A percentile compares a stretch with the other conserved stretches of the same genome.
phyloP scores from a whole-genome alignment of 345 rosid species.

The Angophora floribunda region DNA sequence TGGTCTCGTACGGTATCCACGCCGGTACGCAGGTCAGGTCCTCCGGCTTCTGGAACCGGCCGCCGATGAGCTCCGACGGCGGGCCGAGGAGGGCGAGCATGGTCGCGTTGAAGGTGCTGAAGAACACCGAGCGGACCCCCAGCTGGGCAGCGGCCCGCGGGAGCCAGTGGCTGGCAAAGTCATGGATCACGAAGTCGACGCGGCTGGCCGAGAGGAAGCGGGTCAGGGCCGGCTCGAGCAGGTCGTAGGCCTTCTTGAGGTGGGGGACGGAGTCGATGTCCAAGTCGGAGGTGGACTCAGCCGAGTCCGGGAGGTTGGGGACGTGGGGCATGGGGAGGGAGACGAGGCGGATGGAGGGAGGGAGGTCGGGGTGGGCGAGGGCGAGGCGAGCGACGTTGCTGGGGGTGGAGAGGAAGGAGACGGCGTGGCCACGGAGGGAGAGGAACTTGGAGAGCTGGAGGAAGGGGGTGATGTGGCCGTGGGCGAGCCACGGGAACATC shows the following conservation, averaged over 20 bases:
- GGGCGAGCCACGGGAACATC: neutral
- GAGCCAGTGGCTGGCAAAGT: conserved; percentile 27
- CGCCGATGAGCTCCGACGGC: neutral
- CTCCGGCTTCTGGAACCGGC: neutral
- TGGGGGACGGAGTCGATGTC: conserved; percentile 9
- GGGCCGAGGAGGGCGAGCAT: neutral
- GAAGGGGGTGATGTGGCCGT: neutral
- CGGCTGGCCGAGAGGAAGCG: conserved; percentile 4
- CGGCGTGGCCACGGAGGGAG: neutral
- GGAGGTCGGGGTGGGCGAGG: neutral
- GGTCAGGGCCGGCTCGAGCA: conserved; percentile 4
- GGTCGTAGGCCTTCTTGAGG: conserved; percentile 26
- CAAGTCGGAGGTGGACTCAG: conserved; percentile 21
- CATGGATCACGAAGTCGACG: conserved; percentile 22
- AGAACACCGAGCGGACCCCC: conserved; percentile 6
- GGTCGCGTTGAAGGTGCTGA: conserved; percentile 11
- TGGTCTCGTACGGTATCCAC: conserved; percentile 13
- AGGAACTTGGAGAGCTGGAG: neutral
- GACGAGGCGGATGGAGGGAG: conserved; percentile 5
- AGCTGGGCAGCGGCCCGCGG: conserved; percentile 9
- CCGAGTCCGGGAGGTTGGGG: conserved; percentile 7
- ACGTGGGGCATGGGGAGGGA: conserved; percentile 11
- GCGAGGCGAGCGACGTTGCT: neutral
- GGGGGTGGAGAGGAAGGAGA: neutral
- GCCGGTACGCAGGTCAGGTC: conserved; percentile 12